Base-by-base conservation (phyloP, 192 early-diverging fungal genomes). In the Geranomyces michiganensis region DNA sequence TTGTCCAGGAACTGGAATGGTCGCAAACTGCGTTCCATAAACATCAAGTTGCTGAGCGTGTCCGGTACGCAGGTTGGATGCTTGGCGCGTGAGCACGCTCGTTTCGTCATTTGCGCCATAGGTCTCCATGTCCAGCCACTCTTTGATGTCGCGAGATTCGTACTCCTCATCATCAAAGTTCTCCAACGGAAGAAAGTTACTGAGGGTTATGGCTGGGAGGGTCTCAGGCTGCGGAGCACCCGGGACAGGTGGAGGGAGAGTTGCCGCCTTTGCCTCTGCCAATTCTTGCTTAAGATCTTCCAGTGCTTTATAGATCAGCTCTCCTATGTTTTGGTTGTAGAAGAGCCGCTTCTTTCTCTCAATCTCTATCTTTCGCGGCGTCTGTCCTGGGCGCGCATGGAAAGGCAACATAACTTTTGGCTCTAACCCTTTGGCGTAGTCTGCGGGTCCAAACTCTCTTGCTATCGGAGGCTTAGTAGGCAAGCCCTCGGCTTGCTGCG, bases 311-410 rank as follows among this genome's bases (percentile, higher is more conserved):
- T 70, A 43, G 24, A 70, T 70, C 56, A 70, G 55, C 27, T 75
- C 69, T 12, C 29, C 29, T 45, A 65, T 46, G 45, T 84, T 78
- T 19, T 81, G 68, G 48, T 82, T 78, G 24, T 60, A 62, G 48
- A 72, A 87, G 22, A 82, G 59, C n/a, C 85, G 41, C 63, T 83
- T 83, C 48, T 75, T 66, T 13, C 85, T 62, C 70, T 87, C 85
- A 43, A 87, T 87, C 68, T 85, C 85, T 26, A 87, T 80, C 55
- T 83, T 83, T 19, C 85, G 44, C 15, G 85, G 85, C 0, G 83
- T 87, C 56, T 87, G 78, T 14, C 80, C 84, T 19, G 79, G 79
- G 0, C 65, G 70, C 5, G 79, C 68, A 29, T 68, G 70, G 68
- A 78, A 87, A 4, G 85, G 78, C 9, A 78, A 68, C 63, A 82